These are phyloP conservation scores for Phytophthora tentaculata DNA, from an alignment of 352 stramenopile species.

Conservation along the genomic window DNA sequence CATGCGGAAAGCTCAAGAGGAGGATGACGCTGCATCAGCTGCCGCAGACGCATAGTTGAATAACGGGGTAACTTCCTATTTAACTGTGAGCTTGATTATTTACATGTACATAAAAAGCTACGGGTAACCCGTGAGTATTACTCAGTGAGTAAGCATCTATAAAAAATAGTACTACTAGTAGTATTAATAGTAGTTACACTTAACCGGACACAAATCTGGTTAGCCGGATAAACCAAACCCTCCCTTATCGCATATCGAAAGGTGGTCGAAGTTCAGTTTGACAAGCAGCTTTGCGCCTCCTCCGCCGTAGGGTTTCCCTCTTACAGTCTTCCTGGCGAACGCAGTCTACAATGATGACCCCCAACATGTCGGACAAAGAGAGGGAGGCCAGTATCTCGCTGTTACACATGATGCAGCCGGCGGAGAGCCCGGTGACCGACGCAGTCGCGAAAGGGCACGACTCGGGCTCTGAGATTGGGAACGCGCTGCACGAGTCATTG, in stretches of 20 bases:
- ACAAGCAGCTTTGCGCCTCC: slow-evolving; percentile 10
- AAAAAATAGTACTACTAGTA: slow-evolving; percentile 4
- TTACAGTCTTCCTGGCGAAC: not conserved
- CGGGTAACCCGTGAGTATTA: no score
- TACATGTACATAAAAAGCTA: no score
- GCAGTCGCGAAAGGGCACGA: slow-evolving; percentile 4
- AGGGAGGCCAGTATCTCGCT: slow-evolving; percentile 68
- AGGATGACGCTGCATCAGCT: slow-evolving; percentile 20
- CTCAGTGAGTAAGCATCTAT: no score
- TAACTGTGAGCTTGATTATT: slow-evolving; percentile 42
- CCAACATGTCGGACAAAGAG: slow-evolving; percentile 55
- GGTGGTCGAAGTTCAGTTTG: slow-evolving; percentile 42
- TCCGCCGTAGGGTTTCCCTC: not conserved
- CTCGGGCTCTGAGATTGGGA: slow-evolving; percentile 7
- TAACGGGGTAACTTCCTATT: slow-evolving; percentile 19
- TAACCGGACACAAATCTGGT: not conserved
- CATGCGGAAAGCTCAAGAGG: slow-evolving; percentile 30
- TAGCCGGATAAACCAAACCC: slow-evolving; percentile 13
- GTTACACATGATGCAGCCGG: slow-evolving; percentile 65
- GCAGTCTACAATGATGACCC: slow-evolving; percentile 12
- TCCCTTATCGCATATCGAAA: slow-evolving; percentile 42
- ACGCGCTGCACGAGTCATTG: slow-evolving; percentile 44
- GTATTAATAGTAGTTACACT: no score
- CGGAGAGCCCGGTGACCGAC: slow-evolving; percentile 1
- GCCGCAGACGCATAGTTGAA: slow-evolving; percentile 26